Evolutionary conservation across 768 basidiomycete genomes (phyloP).

Genomic region (Phylloporus rhodoxanthus): DNA sequence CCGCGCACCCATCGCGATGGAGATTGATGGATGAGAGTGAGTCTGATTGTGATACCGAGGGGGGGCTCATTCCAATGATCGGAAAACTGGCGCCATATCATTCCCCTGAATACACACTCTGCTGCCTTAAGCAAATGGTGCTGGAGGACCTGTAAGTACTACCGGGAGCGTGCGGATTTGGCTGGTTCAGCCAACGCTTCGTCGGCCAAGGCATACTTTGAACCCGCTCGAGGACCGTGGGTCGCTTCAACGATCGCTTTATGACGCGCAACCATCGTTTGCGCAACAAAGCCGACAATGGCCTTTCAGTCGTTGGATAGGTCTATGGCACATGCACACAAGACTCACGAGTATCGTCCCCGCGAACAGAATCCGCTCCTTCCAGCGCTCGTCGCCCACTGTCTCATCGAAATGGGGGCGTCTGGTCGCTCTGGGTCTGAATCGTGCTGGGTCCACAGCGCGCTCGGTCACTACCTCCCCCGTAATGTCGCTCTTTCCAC

Average conservation of each 20-base stretch:
- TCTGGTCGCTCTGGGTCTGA: slow-evolving; percentile 33
- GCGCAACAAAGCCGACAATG: slow-evolving; percentile 29
- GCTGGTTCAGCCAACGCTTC: slow-evolving; percentile 21
- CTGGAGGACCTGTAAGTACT: neutral
- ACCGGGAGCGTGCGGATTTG: neutral
- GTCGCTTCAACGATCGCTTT: slow-evolving; percentile 26
- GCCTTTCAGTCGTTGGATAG: slow-evolving; percentile 12
- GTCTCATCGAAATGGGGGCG: slow-evolving; percentile 45
- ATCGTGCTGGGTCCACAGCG: slow-evolving; percentile 35
- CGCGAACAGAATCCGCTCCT: slow-evolving; percentile 56
- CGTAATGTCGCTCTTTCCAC: slow-evolving; percentile 37
- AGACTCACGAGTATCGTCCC: slow-evolving; percentile 45
- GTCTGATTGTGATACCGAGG: neutral
- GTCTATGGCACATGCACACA: neutral
- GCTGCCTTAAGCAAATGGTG: neutral
- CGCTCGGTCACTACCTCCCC: slow-evolving; percentile 15
- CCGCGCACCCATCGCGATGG: neutral
- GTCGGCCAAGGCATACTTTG: slow-evolving; percentile 10
- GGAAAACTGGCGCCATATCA: neutral
- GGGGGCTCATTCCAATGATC: neutral
- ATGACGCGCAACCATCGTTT: slow-evolving; percentile 28
- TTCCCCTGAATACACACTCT: neutral
- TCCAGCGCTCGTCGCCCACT: slow-evolving; percentile 55
- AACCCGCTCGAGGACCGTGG: neutral
- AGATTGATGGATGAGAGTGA: neutral